Base-by-base conservation (phyloP, 2,329 filamentous ascomycete species). In the Trichophyton simii region DNA sequence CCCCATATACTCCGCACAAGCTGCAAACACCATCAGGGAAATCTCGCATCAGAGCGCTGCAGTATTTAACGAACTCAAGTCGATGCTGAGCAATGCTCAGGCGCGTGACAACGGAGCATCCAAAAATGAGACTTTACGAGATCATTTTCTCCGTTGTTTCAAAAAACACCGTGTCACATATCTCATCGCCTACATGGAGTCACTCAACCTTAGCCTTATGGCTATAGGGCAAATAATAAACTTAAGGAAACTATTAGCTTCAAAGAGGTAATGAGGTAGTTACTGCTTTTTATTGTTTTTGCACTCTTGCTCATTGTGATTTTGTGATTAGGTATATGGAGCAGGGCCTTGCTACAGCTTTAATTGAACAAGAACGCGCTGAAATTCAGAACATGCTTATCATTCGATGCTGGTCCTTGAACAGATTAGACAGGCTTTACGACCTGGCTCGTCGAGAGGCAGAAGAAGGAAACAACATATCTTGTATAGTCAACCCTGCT, bases 331-430 rank as follows among this genome's bases (percentile, higher is more conserved):
- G 46, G 46, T 52, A 52, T 52, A 52, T 52, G 46, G 46, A 52
- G 8, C 18, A 52, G 9, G 18, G 9, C 18, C 46, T 52, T 28
- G 46, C 46, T 20, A 52, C 46, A 22, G 46, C 46, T n/a, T 28
- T 52, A 20, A 52, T 52, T 52, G 69, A 69, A 8, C 73, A 76
- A 65, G 74, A 76, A 60, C 72, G 75, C 60, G 72, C 71, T 1
- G 75, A 76, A 60, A 70, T 70, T 3, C 74, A 77, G 62, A 77
- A 75, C 58, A 74, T 75, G 68, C 68, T 77, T n/a, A 72, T 77
- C 46, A 69, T 75, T n/a, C 69, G 74, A 46, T 75, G 76, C 62
- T 76, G 73, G 72, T 72, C 75, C 5, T 66, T 71, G 59, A 74
- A 70, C 54, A 69, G 69, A n/a, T 66, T 76, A 18, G 71, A 73